These are phyloP conservation scores for Mycena rebaudengoi DNA, from an alignment of 768 basidiomycete species.

Conservation along the genomic window DNA sequence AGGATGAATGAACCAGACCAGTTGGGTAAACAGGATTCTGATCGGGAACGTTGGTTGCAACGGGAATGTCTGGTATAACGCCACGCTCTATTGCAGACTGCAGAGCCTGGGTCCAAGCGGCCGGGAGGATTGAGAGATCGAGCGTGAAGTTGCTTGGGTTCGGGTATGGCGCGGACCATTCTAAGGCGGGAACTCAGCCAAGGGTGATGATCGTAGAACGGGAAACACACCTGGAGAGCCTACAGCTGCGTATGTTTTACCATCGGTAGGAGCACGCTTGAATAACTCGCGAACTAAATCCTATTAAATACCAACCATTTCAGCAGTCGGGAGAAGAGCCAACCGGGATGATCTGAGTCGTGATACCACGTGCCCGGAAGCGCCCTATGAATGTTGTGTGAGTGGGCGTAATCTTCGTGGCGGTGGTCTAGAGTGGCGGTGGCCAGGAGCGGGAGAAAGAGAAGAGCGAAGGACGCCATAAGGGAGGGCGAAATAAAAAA, in stretches of 20 bases:
- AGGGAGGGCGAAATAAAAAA: too few relatives aligned
- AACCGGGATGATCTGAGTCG: constrained; percentile 52
- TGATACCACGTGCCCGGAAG: constrained; percentile 70
- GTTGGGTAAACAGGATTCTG: constrained; percentile 13
- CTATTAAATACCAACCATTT: background rate
- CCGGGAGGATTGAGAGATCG: constrained; percentile 6
- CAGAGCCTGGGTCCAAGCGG: constrained; percentile 47
- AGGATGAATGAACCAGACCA: background rate
- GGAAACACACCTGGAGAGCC: constrained; percentile 9
- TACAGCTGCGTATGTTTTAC: constrained; percentile 13
- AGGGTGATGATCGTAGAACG: background rate
- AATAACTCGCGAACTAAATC: constrained; percentile 58
- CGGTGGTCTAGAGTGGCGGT: background rate
- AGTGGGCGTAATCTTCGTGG: background rate
- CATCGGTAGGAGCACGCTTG: constrained; percentile 58
- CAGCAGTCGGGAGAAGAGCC: too few relatives aligned
- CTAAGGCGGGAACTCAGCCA: background rate
- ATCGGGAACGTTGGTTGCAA: constrained; percentile 46
- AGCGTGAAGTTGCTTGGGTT: background rate
- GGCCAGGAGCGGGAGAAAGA: background rate
- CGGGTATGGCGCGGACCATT: constrained; percentile 1
- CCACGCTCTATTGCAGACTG: constrained; percentile 71
- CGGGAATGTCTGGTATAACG: constrained; percentile 75
- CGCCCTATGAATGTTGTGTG: constrained; percentile 14
- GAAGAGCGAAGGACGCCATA: too few relatives aligned